phyloP scores from a whole-genome alignment of 805 yeast genomes.

The Candida maltosa region DNA sequence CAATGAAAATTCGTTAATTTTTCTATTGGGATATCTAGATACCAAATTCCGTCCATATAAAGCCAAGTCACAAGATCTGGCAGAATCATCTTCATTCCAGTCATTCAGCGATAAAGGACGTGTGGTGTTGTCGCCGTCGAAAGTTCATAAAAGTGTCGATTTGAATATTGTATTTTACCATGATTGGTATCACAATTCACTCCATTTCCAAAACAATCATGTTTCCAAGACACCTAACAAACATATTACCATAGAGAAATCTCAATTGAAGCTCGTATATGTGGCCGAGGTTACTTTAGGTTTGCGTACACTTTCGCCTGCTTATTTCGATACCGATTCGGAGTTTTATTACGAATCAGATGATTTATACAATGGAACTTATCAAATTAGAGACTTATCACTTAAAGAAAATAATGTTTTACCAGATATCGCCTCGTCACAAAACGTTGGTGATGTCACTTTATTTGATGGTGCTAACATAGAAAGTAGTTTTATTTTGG shows the following conservation, averaged over 20 bases:
- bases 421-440: conserved; percentile 4
- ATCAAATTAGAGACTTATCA: conserved; percentile 3
- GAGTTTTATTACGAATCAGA: conserved; percentile 8
- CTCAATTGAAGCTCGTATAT: conserved; percentile 13
- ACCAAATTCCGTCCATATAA: conserved; percentile 19
- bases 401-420: background rate
- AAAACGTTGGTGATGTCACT: conserved; percentile 5
- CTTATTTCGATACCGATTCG: conserved; percentile 22
- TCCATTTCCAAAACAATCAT: conserved; percentile 11
- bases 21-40: conserved; percentile 30
- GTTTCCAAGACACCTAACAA: background rate
- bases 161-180: conserved; percentile 27
- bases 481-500: background rate
- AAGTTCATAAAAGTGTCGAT: conserved; percentile 4
- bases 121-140: conserved; percentile 13
- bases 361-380: background rate
- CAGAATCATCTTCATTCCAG: conserved; percentile 2
- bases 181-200: conserved; percentile 31
- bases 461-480: conserved; percentile 2
- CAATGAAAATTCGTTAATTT: conserved; percentile 20
- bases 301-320: conserved; percentile 12
- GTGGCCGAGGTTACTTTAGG: conserved; percentile 13
- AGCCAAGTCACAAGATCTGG: background rate
- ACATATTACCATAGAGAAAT: conserved; percentile 4
- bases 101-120: conserved; percentile 10